phyloP scores from a whole-genome alignment of 2,329 filamentous ascomycete species.

The Penicillium sp. region DNA sequence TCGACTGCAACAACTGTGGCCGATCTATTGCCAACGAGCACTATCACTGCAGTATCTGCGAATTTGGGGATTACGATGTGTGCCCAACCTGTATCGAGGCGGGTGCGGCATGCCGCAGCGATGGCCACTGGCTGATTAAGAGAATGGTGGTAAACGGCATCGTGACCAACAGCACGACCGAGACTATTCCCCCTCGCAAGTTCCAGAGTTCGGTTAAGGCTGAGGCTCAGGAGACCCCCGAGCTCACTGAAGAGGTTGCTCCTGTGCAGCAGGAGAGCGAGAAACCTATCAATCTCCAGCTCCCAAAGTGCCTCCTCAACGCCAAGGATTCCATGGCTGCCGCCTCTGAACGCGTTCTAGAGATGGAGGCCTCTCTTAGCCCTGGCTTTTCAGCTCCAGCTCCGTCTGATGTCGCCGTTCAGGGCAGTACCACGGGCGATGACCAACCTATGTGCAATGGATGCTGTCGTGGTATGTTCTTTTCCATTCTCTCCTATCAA shows the following conservation, averaged over 20 bases:
- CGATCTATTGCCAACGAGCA: conserved; percentile 76
- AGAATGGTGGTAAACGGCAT: conserved; percentile 76
- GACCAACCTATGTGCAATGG: conserved; percentile 62
- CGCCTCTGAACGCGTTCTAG: conserved; percentile 24
- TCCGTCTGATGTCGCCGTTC: conserved; percentile 22
- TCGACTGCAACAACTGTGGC: conserved; percentile 93
- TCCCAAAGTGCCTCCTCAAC: not conserved
- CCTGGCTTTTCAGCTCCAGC: not conserved
- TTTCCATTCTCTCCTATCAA: not conserved
- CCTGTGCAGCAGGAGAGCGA: not conserved
- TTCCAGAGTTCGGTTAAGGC: conserved; percentile 39
- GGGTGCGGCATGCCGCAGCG: conserved; percentile 76
- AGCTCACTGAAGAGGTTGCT: not conserved
- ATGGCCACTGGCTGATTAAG: conserved; percentile 93
- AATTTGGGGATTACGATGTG: conserved; percentile 91
- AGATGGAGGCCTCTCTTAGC: conserved; percentile 31
- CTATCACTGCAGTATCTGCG: conserved; percentile 93
- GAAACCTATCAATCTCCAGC: not conserved
- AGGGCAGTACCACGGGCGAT: conserved; percentile 19
- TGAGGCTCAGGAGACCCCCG: not conserved
- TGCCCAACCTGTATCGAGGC: conserved; percentile 77
- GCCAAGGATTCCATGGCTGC: conserved; percentile 6
- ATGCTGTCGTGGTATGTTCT: conserved; percentile 62
- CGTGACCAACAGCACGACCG: conserved; percentile 83
- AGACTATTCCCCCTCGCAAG: conserved; percentile 71